Evolutionary conservation across 2,329 filamentous ascomycete species (phyloP).

Genomic region (Talaromyces sp.): DNA sequence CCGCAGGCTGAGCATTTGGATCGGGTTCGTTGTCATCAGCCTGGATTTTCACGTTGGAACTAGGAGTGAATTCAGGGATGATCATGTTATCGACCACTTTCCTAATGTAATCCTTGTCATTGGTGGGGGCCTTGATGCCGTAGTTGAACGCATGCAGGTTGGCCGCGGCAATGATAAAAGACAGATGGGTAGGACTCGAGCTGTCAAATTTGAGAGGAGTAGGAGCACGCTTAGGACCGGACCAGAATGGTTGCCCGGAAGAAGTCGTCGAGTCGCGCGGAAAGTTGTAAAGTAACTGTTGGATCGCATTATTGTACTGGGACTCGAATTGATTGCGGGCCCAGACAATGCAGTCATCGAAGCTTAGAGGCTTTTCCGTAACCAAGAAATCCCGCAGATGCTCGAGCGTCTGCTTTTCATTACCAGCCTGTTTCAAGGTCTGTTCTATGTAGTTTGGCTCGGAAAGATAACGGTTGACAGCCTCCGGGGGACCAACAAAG

Average conservation of each 20-base stretch:
- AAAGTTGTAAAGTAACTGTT: conserved; percentile 94
- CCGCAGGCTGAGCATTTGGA: conserved; percentile 63
- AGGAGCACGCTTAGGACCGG: conserved; percentile 92
- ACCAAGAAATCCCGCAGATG: conserved; percentile 86
- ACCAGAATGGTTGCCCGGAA: conserved; percentile 91
- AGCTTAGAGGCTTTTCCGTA: conserved; percentile 82
- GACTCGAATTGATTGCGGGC: conserved; percentile 90
- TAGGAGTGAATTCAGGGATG: conserved; percentile 88
- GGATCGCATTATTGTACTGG: conserved; percentile 94
- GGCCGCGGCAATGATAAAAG: conserved; percentile 80
- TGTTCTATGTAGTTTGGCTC: conserved; percentile 85
- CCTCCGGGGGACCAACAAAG: conserved; percentile 89
- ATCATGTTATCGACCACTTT: conserved; percentile 88
- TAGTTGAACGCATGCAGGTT: conserved; percentile 98
- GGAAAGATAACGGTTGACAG: conserved; percentile 87
- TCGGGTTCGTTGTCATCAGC: conserved; percentile 93
- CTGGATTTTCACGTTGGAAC: conserved; percentile 90
- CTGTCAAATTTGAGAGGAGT: conserved; percentile 85
- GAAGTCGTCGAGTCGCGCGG: conserved; percentile 89
- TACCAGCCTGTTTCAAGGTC: conserved; percentile 86
- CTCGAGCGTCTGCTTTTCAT: conserved; percentile 89
- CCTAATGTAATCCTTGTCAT: conserved; percentile 65
- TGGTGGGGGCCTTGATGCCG: conserved; percentile 79
- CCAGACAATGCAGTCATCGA: conserved; percentile 97
- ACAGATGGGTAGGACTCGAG: conserved; percentile 77